Percentiles rank a stretch among this genome's conserved stretches.
These are phyloP conservation scores for Moricandia arvensis DNA, from an alignment of 345 rosid genomes.

Conservation along the genomic window DNA sequence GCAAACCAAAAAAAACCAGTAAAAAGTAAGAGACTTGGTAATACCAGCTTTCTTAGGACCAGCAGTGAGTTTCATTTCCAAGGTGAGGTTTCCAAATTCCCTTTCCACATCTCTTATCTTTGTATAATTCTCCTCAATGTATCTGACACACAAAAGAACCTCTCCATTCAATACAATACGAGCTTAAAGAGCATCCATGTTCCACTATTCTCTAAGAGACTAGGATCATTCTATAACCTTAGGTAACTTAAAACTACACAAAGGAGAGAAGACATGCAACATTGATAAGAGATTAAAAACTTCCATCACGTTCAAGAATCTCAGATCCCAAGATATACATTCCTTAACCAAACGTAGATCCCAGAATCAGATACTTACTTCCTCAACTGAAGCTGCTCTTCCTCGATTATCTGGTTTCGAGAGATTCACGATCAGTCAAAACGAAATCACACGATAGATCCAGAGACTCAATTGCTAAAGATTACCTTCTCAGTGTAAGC, in stretches of 20 bases:
- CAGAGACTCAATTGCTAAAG: not conserved
- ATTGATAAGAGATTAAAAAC: not conserved
- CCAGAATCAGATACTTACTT: constrained; percentile 46
- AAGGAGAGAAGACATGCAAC: constrained; percentile 3
- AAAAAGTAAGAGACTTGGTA: not conserved
- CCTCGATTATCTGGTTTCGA: constrained; percentile 62
- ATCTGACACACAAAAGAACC: constrained; percentile 39
- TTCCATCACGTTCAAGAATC: not conserved
- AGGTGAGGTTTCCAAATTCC: constrained; percentile 63
- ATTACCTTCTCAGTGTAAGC: constrained; percentile 88
- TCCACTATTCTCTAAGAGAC: not conserved
- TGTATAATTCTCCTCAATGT: constrained; percentile 81
- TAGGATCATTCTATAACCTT: not conserved
- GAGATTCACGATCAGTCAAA: not conserved
- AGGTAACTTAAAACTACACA: not conserved
- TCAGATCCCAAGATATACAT: constrained; percentile 1
- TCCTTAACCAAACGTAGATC: not conserved
- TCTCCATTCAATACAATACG: not conserved
- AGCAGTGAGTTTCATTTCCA: constrained; percentile 97
- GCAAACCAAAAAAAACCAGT: not conserved
- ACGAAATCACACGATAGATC: not conserved
- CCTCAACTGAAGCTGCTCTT: constrained; percentile 78
- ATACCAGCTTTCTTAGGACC: constrained; percentile 69
- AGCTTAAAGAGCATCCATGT: not conserved
- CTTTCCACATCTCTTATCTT: constrained; percentile 84